Evolutionary conservation across 441 rosid species (phyloP), one percentile per base, ranked within the genome.

Genomic region (Eutrema salsugineum): DNA sequence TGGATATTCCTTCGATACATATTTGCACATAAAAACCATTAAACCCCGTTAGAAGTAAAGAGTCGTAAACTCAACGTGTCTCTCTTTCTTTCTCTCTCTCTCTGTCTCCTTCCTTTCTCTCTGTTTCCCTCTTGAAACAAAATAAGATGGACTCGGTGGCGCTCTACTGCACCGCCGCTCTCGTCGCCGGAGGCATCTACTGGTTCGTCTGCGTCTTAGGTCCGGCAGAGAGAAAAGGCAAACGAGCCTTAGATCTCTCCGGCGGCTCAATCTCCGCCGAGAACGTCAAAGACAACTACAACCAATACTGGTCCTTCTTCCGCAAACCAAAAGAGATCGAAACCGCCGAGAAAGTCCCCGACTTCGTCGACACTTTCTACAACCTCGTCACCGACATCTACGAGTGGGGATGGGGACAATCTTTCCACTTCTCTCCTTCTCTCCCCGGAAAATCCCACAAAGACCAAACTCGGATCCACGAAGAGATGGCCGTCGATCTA

Each of bases 381-480:
- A 93, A 91, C 78, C 73, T 93, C 38, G 97, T 93, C 10, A 93
- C 98, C 2, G 98, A 93, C 66, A 93, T 93, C 53, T 93, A 93
- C 83, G 98, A 93, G 83, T 93, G 98, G 98, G 98, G 98, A 0
- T 93, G 97, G 98, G 98, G 97, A 9, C 98, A 93, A 71, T 93
- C 97, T 50, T 93, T 93, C 82, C 98, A 93, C 60, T 93, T 93
- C 84, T 88, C 97, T 5, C 98, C 98, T 5, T 77, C 87, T 7
- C 3, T 89, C 22, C 80, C 83, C 0, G 94, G 96, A 7, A 87
- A 83, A 43, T 91, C 98, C 36, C 79, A 91, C 85, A 86, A 85
- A 0, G 93, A 89, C 1, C 91, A 91, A 57, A 91, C 97, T 67
- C 88, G 97, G 78, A 79, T 88, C 70, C 93, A 89, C 66, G 98